Percentiles rank a stretch among this genome's conserved stretches.
Conservation (phyloP, 768 basidiomycete genomes). For the Naganishia vishniacii region DNA sequence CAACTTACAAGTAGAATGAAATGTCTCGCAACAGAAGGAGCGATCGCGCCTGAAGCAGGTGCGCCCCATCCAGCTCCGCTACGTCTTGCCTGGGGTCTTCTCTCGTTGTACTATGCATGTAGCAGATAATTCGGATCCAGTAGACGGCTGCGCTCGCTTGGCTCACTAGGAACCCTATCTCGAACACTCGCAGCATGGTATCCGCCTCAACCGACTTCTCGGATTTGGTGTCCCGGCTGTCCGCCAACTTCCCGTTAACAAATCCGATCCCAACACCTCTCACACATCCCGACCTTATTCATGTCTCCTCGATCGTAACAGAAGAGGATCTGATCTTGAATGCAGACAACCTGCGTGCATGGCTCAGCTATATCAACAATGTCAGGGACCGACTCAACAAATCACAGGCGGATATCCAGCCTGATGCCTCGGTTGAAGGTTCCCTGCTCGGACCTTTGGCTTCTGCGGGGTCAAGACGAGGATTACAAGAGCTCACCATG, state of each 20-base stretch:
- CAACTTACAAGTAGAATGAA: not conserved
- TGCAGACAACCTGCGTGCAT: slow-evolving; percentile 81
- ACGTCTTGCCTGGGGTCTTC: no score
- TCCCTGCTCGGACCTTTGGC: slow-evolving; percentile 73
- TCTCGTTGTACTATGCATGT: no score
- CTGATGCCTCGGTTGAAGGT: slow-evolving; percentile 49
- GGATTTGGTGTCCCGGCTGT: slow-evolving; percentile 43
- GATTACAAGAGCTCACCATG: slow-evolving; percentile 76
- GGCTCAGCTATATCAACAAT: slow-evolving; percentile 80
- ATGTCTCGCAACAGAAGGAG: not conserved
- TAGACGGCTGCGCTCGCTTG: no score
- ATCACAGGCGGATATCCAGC: slow-evolving; percentile 39
- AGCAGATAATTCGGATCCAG: no score
- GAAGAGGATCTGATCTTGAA: slow-evolving; percentile 93
- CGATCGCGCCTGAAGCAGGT: not conserved
- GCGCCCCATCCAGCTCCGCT: not conserved
- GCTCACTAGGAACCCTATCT: no score
- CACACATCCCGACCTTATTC: slow-evolving; percentile 69
- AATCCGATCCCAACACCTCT: slow-evolving; percentile 74
- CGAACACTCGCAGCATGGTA: not conserved
- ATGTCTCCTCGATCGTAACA: slow-evolving; percentile 68
- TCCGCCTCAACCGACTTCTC: not conserved
- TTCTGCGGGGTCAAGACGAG: slow-evolving; percentile 64
- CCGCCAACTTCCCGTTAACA: slow-evolving; percentile 71
- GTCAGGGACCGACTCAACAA: slow-evolving; percentile 61